phyloP scores from a whole-genome alignment of 108 stramenopile species.

The Skeletonema tropicum region DNA sequence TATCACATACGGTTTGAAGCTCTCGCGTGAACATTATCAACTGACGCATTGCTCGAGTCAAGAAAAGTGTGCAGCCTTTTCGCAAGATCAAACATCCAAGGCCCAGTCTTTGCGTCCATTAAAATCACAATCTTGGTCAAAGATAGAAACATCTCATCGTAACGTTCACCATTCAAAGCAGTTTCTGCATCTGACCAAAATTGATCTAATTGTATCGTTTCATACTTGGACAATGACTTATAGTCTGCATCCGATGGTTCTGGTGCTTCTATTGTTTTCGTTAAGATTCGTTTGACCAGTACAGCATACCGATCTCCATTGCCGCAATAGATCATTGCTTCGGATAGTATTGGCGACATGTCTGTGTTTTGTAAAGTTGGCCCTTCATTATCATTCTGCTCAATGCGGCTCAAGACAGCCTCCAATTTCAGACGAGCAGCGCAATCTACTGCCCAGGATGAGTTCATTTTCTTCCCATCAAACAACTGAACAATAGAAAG shows the following conservation, averaged over 20 bases:
- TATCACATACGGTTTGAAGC: conserved; percentile 4
- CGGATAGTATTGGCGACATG: conserved; percentile 15
- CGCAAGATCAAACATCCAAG: conserved; percentile 22
- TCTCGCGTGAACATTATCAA: conserved; percentile 13
- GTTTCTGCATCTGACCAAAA: conserved; percentile 26
- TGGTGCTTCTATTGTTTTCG: conserved; percentile 14
- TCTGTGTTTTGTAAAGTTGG: not conserved
- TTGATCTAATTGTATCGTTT: conserved; percentile 6
- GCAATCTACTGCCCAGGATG: conserved; percentile 32
- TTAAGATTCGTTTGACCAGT: conserved; percentile 35
- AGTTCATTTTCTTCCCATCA: conserved; percentile 25
- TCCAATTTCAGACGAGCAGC: conserved; percentile 18
- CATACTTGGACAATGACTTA: not conserved
- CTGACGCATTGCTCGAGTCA: not conserved
- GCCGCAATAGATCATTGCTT: conserved; percentile 34
- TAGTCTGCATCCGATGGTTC: not conserved
- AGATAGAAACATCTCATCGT: conserved; percentile 12
- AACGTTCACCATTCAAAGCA: conserved; percentile 2
- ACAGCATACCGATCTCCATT: conserved; percentile 42
- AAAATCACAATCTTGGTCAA: conserved; percentile 22
- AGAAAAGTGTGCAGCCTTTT: conserved; percentile 17
- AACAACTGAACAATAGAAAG: conserved; percentile 37
- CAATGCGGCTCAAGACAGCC: not conserved
- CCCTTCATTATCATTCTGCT: not conserved
- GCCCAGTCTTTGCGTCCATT: conserved; percentile 14